Evolutionary conservation across 2,329 filamentous ascomycete species (phyloP).

Genomic region (Zymoseptoria passerinii): DNA sequence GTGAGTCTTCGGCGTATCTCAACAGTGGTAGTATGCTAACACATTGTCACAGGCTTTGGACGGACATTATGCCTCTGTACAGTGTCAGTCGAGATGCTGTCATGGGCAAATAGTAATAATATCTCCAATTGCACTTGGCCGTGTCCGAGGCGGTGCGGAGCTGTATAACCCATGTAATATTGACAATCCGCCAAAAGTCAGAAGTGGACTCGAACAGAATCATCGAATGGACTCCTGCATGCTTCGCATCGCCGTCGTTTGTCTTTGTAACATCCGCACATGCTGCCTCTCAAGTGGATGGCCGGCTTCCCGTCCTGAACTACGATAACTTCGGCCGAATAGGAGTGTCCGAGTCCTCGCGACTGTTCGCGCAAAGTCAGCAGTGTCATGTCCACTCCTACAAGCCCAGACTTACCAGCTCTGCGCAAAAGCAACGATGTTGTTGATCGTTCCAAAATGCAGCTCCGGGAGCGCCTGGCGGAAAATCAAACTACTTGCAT

Average conservation of each 20-base stretch:
- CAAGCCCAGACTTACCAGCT: slow-evolving; percentile 1
- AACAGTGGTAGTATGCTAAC: background rate
- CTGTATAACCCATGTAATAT: background rate
- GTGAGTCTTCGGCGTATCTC: background rate
- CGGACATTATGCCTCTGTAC: slow-evolving; percentile 67
- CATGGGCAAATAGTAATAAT: slow-evolving; percentile 19
- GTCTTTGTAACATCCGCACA: no score
- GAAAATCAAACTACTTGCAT: slow-evolving; percentile 20
- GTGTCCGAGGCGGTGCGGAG: background rate
- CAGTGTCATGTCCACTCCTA: background rate
- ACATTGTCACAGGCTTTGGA: slow-evolving; percentile 57
- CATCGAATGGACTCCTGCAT: background rate
- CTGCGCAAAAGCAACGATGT: slow-evolving; percentile 19
- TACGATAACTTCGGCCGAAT: background rate
- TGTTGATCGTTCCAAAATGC: slow-evolving; percentile 13
- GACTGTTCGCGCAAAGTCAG: background rate
- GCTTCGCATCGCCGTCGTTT: no score
- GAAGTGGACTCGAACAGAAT: background rate
- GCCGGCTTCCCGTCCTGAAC: no score
- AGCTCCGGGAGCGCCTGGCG: slow-evolving; percentile 21
- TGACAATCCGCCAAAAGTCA: background rate
- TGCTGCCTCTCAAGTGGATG: no score
- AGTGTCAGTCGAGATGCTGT: slow-evolving; percentile 53
- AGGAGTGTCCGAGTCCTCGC: background rate
- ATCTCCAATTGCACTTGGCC: background rate